phyloP scores from a whole-genome alignment of 1,139 yeast genomes.

The Lodderomyces theae region DNA sequence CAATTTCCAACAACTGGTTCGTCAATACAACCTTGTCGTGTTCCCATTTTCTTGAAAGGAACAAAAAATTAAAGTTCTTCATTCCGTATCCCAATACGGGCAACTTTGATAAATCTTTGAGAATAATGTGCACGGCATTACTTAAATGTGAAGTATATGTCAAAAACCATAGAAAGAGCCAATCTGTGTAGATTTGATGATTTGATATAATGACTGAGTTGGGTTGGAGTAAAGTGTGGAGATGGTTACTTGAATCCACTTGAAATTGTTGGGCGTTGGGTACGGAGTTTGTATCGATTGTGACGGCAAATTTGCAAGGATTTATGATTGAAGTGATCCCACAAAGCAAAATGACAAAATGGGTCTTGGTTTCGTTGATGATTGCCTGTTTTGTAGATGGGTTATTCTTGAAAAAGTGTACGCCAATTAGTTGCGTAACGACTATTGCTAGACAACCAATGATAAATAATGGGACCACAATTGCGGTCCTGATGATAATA shows the following conservation, averaged over 20 bases:
- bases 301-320: constrained; percentile 41
- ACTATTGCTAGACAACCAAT: constrained; percentile 47
- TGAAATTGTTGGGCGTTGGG: constrained; percentile 20
- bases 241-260: constrained; percentile 22
- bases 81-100: constrained; percentile 89
- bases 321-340: constrained; percentile 41
- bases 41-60: constrained; percentile 83
- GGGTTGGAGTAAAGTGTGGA: constrained; percentile 36
- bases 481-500: constrained; percentile 27
- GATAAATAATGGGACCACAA: constrained; percentile 34
- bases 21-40: constrained; percentile 62
- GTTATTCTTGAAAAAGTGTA: constrained; percentile 22
- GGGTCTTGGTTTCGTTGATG: constrained; percentile 47
- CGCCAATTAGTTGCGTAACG: constrained; percentile 40
- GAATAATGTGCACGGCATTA: constrained; percentile 67
- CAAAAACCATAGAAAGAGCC: constrained; percentile 92
- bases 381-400: constrained; percentile 32
- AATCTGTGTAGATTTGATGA: constrained; percentile 92
- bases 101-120: constrained; percentile 69
- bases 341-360: constrained; percentile 48
- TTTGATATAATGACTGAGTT: constrained; percentile 71
- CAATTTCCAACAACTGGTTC: constrained; percentile 52
- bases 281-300: constrained; percentile 31
- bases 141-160: constrained; percentile 67
- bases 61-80: constrained; percentile 75